These are phyloP conservation scores for Naganishia vaughanmartiniae DNA, from an alignment of 768 basidiomycete genomes.

Conservation along the genomic window DNA sequence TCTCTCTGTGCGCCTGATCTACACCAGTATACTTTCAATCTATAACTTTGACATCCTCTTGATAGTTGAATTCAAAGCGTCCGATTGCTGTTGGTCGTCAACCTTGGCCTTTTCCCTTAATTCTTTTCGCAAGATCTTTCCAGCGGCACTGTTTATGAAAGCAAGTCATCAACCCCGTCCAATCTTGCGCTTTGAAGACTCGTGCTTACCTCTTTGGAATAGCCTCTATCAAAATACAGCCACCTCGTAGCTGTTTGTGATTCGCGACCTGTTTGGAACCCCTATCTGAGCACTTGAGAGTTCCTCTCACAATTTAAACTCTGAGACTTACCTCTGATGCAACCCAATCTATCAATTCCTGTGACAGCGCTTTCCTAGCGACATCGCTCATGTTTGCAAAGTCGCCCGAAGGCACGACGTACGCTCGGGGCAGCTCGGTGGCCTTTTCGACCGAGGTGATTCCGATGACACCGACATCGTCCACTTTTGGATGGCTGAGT, in stretches of 20 bases:
- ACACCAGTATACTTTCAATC: not conserved
- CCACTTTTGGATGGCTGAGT: conserved; percentile 69
- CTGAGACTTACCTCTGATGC: conserved; percentile 60
- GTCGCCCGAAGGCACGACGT: conserved; percentile 50
- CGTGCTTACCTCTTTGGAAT: conserved; percentile 66
- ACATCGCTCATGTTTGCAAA: conserved; percentile 32
- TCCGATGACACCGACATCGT: conserved; percentile 79
- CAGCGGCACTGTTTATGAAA: conserved; percentile 62
- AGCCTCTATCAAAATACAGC: conserved; percentile 59
- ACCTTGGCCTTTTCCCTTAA: conserved; percentile 49
- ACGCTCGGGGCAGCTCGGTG: conserved; percentile 70
- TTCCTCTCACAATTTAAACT: not conserved
- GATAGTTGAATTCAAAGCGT: conserved; percentile 24
- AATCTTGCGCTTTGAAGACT: not conserved
- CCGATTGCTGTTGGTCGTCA: conserved; percentile 26
- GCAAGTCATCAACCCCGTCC: not conserved
- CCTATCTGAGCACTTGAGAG: not conserved
- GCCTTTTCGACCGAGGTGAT: conserved; percentile 65
- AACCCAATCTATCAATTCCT: conserved; percentile 65
- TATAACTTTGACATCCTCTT: conserved; percentile 23
- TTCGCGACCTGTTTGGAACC: conserved; percentile 42
- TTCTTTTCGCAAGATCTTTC: conserved; percentile 80
- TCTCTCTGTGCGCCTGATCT: no score
- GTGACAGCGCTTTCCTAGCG: conserved; percentile 55
- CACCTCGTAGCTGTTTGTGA: conserved; percentile 76